Conservation (phyloP, 805 yeast species). For the Candida broadrunensis region DNA sequence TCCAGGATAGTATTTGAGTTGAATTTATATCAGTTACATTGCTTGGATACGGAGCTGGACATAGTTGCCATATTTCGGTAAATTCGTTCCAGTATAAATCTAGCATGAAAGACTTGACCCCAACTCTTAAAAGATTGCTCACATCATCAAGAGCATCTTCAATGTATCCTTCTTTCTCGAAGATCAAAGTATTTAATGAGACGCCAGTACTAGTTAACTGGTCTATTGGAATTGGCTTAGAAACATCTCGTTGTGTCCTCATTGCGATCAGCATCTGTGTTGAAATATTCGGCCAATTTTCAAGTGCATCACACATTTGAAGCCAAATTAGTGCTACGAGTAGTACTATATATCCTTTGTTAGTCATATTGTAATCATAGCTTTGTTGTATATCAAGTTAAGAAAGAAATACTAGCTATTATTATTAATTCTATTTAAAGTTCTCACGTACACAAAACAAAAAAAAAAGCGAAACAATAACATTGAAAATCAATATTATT, state of each 20-base stretch:
- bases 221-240: conserved; percentile 27
- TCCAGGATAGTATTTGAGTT: conserved; percentile 21
- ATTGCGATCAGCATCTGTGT: conserved; percentile 14
- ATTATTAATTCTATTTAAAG: too few species aligned
- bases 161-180: conserved; percentile 28
- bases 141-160: conserved; percentile 13
- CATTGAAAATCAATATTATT: too few species aligned
- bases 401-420: too few species aligned
- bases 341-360: too few species aligned
- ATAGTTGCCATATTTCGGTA: conserved; percentile 47
- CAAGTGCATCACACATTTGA: not conserved
- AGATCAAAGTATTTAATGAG: conserved; percentile 24
- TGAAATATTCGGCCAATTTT: conserved; percentile 14
- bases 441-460: too few species aligned
- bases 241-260: conserved; percentile 35
- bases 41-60: conserved; percentile 44
- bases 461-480: too few species aligned
- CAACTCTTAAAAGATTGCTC: conserved; percentile 33
- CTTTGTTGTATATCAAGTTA: too few species aligned
- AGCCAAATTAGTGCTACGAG: too few species aligned
- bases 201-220: conserved; percentile 31
- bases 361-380: too few species aligned
- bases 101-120: conserved; percentile 45
- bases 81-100: conserved; percentile 58
- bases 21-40: conserved; percentile 18